phyloP scores from a whole-genome alignment of 139 green algal species.

The Tetraselmis striata region DNA sequence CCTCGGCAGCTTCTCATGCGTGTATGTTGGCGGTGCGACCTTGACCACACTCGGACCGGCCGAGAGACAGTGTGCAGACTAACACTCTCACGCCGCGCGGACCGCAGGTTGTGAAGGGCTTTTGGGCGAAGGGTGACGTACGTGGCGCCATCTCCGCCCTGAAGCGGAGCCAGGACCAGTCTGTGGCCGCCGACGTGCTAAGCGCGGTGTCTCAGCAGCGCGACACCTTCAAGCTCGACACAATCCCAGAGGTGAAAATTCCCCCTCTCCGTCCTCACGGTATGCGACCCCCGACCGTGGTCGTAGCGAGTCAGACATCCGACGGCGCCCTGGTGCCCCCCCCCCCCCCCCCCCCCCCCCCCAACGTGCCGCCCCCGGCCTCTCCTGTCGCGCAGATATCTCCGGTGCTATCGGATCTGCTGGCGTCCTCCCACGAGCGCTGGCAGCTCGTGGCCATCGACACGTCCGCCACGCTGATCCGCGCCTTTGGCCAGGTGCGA shows the following conservation, averaged over 20 bases:
- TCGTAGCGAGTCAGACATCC: too few relatives aligned
- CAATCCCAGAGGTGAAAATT: conserved; percentile 18
- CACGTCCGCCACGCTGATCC: conserved; percentile 20
- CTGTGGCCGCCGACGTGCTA: conserved; percentile 21
- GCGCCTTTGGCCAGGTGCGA: conserved; percentile 25
- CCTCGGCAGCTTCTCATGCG: too few relatives aligned
- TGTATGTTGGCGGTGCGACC: too few relatives aligned
- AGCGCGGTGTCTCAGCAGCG: conserved; percentile 1
- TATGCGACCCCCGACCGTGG: too few relatives aligned
- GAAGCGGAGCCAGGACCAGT: conserved; percentile 14
- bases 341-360: too few relatives aligned
- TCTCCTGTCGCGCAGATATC: background rate
- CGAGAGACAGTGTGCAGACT: too few relatives aligned
- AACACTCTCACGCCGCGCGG: too few relatives aligned
- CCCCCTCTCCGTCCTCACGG: too few relatives aligned
- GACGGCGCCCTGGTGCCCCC: background rate
- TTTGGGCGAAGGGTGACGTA: conserved; percentile 22
- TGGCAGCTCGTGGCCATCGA: conserved; percentile 32
- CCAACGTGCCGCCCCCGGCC: background rate
- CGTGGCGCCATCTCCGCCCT: conserved; percentile 20
- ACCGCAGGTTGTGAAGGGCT: conserved; percentile 26
- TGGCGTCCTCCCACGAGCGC: conserved; percentile 23
- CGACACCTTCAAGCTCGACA: conserved; percentile 24
- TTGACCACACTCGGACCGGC: too few relatives aligned
- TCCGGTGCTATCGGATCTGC: conserved; percentile 25